Evolutionary conservation across 371 early-diverging fungal species (phyloP).

Genomic region (Mortierella sp.): DNA sequence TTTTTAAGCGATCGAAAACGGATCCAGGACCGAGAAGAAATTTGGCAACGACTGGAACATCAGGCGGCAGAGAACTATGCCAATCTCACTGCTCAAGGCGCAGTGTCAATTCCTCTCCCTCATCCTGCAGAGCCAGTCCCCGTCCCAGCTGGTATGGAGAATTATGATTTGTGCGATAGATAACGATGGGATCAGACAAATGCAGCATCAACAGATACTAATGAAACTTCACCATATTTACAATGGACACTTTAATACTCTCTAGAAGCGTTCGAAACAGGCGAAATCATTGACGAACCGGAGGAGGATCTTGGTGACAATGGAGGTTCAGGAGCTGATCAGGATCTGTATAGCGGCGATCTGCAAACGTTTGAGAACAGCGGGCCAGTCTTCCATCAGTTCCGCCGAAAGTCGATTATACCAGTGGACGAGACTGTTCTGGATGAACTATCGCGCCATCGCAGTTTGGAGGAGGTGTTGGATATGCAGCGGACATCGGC

Average conservation of each 20-base stretch:
- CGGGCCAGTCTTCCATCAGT: constrained; percentile 72
- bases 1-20: constrained; percentile 81
- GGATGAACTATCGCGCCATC: constrained; percentile 85
- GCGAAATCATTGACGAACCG: constrained; percentile 38
- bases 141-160: constrained; percentile 38
- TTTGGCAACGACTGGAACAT: constrained; percentile 83
- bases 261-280: constrained; percentile 34
- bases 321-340: constrained; percentile 25
- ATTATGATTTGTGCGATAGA: background rate
- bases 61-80: constrained; percentile 62
- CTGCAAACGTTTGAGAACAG: constrained; percentile 66
- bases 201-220: background rate
- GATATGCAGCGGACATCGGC: constrained; percentile 54
- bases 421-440: constrained; percentile 90
- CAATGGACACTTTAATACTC: background rate
- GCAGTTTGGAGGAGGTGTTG: constrained; percentile 86
- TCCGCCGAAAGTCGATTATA: constrained; percentile 92
- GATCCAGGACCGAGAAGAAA: constrained; percentile 87
- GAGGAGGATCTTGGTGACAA: constrained; percentile 36
- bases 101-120: constrained; percentile 46
- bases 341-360: constrained; percentile 38
- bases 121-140: constrained; percentile 48
- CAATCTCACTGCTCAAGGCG: constrained; percentile 51
- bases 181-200: background rate
- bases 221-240: too few relatives aligned